Base-by-base conservation (phyloP, 306 rosid genomes). In the Urtica urens region DNA sequence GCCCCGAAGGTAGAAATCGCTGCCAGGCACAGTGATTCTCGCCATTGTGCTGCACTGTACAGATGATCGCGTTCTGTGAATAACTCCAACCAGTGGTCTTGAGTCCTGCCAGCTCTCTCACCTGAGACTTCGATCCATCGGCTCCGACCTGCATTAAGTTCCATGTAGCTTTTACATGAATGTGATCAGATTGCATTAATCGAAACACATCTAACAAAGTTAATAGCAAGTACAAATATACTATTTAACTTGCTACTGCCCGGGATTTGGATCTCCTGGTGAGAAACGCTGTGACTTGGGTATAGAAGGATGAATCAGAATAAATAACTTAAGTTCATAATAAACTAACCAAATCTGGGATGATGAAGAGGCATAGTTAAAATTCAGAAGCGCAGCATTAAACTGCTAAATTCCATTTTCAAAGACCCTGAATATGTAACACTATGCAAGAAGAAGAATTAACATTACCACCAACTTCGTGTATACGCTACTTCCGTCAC, bases 71-170 rank as follows among this genome's bases (percentile, higher is more conserved):
- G 60, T 79, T 81, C 76, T 84, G 97, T 26, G 87, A 81, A 67
- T 90, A 90, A 49, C 69, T 81, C 95, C 97, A 90, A 54, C 95
- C 97, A 5, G 85, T 79, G 29, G 95, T 81, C 69, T 52, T 81
- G 58, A 90, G 72, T 60, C 90, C 93, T 20, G 82, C 79, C 58
- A 81, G 69, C 52, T 84, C 92, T 71, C 95, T 79, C 60, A 84
- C 93, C 29, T 52, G 79, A 22, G 97, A 90, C 72, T 71, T 90
- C 47, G 90, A 84, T 38, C 97, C 97, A 71, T 90, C 97, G 15
- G 95, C 87, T 15, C 95, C 97, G 57, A 84, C 97, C 95, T 90
- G 73, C 67, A 59, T 43, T 4, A 51, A 58, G 38, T 55, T 40
- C 46, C 33, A 53, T 22, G 23, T 57, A 59, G 43, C 55, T 42